Percentiles rank a stretch among this genome's conserved stretches.
Evolutionary conservation across 495 filamentous ascomycete species (phyloP).

Genomic region (Aeminium ludgeri): DNA sequence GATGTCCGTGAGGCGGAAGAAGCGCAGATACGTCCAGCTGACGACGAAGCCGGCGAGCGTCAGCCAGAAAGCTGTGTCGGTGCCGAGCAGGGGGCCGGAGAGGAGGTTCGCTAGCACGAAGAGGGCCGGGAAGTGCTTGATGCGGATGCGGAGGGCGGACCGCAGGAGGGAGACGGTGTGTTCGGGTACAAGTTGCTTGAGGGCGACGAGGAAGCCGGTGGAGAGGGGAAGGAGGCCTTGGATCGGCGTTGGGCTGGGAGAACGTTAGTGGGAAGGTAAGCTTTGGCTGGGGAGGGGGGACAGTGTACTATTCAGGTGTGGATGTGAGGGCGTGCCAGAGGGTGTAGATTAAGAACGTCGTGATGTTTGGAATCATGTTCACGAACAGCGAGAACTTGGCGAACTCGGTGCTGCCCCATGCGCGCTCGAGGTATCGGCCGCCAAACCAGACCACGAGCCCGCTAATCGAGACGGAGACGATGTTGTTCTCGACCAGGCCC

Average conservation of each 20-base stretch:
- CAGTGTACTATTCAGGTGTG: constrained; percentile 14
- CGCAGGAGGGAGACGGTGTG: constrained; percentile 92
- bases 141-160: constrained; percentile 72
- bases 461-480: constrained; percentile 71
- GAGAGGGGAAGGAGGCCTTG: constrained; percentile 79
- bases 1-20: constrained; percentile 48
- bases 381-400: constrained; percentile 73
- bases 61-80: constrained; percentile 67
- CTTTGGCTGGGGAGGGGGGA: neutral
- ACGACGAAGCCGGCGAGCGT: constrained; percentile 67
- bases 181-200: constrained; percentile 94
- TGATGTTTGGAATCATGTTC: constrained; percentile 60
- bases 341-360: constrained; percentile 56
- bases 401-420: constrained; percentile 88
- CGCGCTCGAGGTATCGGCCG: constrained; percentile 85
- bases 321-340: constrained; percentile 8
- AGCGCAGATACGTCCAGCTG: constrained; percentile 91
- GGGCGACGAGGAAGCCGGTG: constrained; percentile 87
- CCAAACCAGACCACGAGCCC: constrained; percentile 77
- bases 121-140: constrained; percentile 83
- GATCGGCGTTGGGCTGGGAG: constrained; percentile 52
- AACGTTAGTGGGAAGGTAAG: constrained; percentile 15
- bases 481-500: constrained; percentile 81
- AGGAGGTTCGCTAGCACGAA: constrained; percentile 68
- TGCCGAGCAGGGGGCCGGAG: constrained; percentile 62